Base-by-base conservation (phyloP, 257 asterid genomes). In the Cruciata laevipes region DNA sequence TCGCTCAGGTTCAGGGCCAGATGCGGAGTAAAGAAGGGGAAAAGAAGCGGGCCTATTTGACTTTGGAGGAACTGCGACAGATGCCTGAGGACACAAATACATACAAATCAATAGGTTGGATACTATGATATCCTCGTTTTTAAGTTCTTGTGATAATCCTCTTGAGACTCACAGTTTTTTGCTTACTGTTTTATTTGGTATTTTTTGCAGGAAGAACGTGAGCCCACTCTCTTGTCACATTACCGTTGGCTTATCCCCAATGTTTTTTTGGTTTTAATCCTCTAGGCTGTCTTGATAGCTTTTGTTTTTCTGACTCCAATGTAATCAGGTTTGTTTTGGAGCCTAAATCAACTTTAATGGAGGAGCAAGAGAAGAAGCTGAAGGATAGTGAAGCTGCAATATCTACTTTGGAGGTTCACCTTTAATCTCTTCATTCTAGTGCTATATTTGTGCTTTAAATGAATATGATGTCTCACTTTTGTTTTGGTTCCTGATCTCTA, bases 11-110 rank as follows among this genome's bases (percentile, higher is more conserved):
- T 72, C 96, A 87, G 81, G 76, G 9, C 75, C 98, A 92, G 86
- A 74, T 87, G 78, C 82, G 96, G 61, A 87, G 76, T 76, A 92
- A 92, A 79, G 98, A 89, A 77, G 84, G 74, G 27, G 98, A 87
- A 38, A 92, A 87, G 91, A 92, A 92, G 76, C 82, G 98, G 35
- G 98, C 98, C 67, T 92, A 87, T 76, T 81, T 89, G 65, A 92
- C 97, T 2, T 76, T 89, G 87, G 97, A 89, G 88, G 98, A 92
- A 80, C 89, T 92, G 66, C 82, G 82, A 42, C 93, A 74, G 44
- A 64, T 92, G 33, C 76, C 95, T 60, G 96, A 92, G 7, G 93
- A 89, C 74, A 83, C 94, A 11, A 90, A 89, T 78, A 84, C 97
- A 42, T 92, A 89, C 78, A 89, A 89, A 81, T 84, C 96, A 25